These are phyloP conservation scores for Cucumis hystrix DNA, from an alignment of 306 rosid species.

Conservation along the genomic window DNA sequence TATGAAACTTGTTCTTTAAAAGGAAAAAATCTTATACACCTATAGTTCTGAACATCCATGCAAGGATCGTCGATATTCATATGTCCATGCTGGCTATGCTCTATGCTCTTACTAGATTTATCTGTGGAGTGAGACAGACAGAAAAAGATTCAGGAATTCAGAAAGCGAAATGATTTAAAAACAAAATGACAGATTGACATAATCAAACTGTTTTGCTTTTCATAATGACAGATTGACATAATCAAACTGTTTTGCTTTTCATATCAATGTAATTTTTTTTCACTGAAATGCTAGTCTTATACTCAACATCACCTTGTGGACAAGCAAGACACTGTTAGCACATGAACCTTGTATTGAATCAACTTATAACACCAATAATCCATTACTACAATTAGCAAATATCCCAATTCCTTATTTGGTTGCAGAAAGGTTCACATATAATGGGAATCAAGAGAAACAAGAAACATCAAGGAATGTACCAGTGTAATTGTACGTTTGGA, in stretches of 20 bases:
- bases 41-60: slow-evolving; percentile 84
- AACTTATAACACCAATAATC: not conserved
- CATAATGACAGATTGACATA: slow-evolving; percentile 12
- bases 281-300: slow-evolving; percentile 71
- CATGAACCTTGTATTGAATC: not conserved
- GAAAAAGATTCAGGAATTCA: not conserved
- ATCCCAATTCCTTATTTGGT: not conserved
- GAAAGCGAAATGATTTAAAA: not conserved
- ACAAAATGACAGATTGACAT: not conserved
- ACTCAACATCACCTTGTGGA: slow-evolving; percentile 63
- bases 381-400: not conserved
- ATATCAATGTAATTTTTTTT: slow-evolving; percentile 64
- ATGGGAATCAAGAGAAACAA: slow-evolving; percentile 1
- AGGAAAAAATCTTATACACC: slow-evolving; percentile 23
- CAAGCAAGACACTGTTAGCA: not conserved
- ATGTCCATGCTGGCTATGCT: slow-evolving; percentile 50
- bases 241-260: slow-evolving; percentile 76
- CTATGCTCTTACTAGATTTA: slow-evolving; percentile 50
- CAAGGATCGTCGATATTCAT: slow-evolving; percentile 97
- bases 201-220: slow-evolving; percentile 74
- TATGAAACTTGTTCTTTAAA: not conserved
- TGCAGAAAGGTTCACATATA: not conserved
- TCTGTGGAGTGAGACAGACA: slow-evolving; percentile 38
- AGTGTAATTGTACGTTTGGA: not conserved
- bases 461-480: not conserved